These are phyloP conservation scores for Moelleriella libera DNA, from an alignment of 2,329 filamentous ascomycete species.

Conservation along the genomic window DNA sequence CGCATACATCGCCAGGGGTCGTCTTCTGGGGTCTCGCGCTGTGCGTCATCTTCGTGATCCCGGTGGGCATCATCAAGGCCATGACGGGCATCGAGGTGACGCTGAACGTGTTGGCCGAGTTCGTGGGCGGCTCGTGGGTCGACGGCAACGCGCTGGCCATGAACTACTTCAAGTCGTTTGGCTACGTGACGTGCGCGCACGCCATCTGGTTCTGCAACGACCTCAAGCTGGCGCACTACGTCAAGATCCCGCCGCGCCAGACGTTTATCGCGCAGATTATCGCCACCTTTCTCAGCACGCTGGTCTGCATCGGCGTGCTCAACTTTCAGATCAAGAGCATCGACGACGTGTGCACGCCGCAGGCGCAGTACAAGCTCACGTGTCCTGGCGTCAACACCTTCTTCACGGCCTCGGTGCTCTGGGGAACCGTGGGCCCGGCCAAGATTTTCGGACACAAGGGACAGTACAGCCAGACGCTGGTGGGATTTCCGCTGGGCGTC, in stretches of 20 bases:
- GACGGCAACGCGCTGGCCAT: slow-evolving; percentile 36
- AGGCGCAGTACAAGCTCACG: slow-evolving; percentile 32
- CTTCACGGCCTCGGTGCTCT: slow-evolving; percentile 40
- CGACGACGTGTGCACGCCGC: slow-evolving; percentile 29
- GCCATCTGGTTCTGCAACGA: slow-evolving; percentile 36
- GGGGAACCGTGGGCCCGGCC: slow-evolving; percentile 37
- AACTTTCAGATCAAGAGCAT: slow-evolving; percentile 36
- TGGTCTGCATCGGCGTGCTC: slow-evolving; percentile 34
- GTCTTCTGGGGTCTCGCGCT: slow-evolving; percentile 36
- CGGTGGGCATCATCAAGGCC: slow-evolving; percentile 36
- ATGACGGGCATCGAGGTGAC: slow-evolving; percentile 38
- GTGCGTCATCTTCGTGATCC: slow-evolving; percentile 35
- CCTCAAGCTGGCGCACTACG: slow-evolving; percentile 37
- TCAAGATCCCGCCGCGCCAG: slow-evolving; percentile 46
- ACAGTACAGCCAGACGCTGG: slow-evolving; percentile 30
- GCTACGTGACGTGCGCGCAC: slow-evolving; percentile 33
- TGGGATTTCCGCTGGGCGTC: slow-evolving; percentile 36
- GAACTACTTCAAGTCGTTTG: slow-evolving; percentile 41
- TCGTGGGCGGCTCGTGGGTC: slow-evolving; percentile 35
- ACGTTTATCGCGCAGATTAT: slow-evolving; percentile 45
- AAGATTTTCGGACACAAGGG: slow-evolving; percentile 34
- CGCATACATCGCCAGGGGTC: slow-evolving; percentile 34
- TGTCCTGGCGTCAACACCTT: slow-evolving; percentile 40
- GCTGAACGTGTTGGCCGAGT: slow-evolving; percentile 37
- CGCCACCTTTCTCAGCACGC: slow-evolving; percentile 38